Conservation (phyloP, 805 yeast genomes). For the Maudiozyma serrabonitensis region DNA sequence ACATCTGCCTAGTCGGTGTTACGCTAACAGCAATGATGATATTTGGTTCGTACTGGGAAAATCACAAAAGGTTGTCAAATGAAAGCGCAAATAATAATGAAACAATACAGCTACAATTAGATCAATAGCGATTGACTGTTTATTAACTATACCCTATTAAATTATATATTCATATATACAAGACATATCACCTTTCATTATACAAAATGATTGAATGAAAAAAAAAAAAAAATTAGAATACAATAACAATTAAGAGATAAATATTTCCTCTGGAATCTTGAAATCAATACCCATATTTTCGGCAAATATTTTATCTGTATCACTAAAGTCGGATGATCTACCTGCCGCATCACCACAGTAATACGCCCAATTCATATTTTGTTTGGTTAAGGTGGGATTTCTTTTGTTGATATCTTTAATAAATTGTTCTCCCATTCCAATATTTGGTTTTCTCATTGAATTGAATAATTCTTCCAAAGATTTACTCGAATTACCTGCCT, state of each 20-base stretch:
- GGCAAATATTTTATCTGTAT: slow-evolving; percentile 69
- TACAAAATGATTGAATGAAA: background rate
- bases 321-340: slow-evolving; percentile 65
- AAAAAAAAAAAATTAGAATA: background rate
- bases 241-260: slow-evolving; percentile 14
- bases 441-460: slow-evolving; percentile 58
- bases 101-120: background rate
- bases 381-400: slow-evolving; percentile 1
- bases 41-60: background rate
- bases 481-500: background rate
- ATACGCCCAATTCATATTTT: slow-evolving; percentile 11
- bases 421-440: slow-evolving; percentile 67
- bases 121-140: background rate
- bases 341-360: slow-evolving; percentile 99
- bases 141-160: too few species aligned
- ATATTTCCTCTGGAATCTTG: slow-evolving; percentile 62
- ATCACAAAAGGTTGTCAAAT: background rate
- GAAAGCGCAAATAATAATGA: background rate
- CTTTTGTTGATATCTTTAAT: slow-evolving; percentile 29
- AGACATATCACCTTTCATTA: background rate
- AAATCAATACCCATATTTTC: slow-evolving; percentile 43
- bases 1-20: slow-evolving; percentile 10
- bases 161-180: background rate
- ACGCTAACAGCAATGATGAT: background rate
- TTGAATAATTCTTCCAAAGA: slow-evolving; percentile 10